phyloP scores from a whole-genome alignment of 371 early-diverging fungal genomes.

The Globomyces sp. region DNA sequence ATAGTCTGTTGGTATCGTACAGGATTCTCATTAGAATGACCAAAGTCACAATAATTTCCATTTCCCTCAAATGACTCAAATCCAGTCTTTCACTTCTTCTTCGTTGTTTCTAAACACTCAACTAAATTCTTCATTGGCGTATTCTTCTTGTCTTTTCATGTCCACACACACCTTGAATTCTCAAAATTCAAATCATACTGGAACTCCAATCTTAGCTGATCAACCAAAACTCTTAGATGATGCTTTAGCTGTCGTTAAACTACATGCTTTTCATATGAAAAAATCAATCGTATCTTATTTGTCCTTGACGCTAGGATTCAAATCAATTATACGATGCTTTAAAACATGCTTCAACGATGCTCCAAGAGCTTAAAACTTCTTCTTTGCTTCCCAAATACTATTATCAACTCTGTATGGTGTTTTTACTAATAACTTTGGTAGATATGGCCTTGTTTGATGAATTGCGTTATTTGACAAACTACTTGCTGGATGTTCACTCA shows the following conservation, averaged over 20 bases:
- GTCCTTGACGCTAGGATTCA: conserved; percentile 59
- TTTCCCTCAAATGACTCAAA: too few relatives aligned
- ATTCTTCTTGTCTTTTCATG: background rate
- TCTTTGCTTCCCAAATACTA: conserved; percentile 92
- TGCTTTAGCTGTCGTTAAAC: conserved; percentile 77
- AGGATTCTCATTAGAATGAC: too few relatives aligned
- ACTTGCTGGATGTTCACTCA: conserved; percentile 82
- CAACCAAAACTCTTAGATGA: conserved; percentile 71
- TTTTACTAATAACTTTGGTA: conserved; percentile 28
- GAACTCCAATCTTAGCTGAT: conserved; percentile 7
- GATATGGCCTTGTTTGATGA: conserved; percentile 96
- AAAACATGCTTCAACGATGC: conserved; percentile 94
- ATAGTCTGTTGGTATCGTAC: too few relatives aligned
- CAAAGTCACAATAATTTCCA: too few relatives aligned
- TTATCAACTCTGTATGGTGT: conserved; percentile 86
- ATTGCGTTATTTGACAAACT: conserved; percentile 81
- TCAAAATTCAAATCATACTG: background rate
- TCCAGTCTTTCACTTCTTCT: too few relatives aligned
- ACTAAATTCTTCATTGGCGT: too few relatives aligned
- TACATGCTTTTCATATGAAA: conserved; percentile 87
- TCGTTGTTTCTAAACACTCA: too few relatives aligned
- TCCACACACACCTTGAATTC: conserved; percentile 11
- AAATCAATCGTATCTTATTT: conserved; percentile 65
- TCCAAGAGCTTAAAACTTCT: conserved; percentile 90
- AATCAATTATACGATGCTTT: conserved; percentile 91